Evolutionary conservation across 305 asterid genomes (phyloP).

Genomic region (Vinca major): DNA sequence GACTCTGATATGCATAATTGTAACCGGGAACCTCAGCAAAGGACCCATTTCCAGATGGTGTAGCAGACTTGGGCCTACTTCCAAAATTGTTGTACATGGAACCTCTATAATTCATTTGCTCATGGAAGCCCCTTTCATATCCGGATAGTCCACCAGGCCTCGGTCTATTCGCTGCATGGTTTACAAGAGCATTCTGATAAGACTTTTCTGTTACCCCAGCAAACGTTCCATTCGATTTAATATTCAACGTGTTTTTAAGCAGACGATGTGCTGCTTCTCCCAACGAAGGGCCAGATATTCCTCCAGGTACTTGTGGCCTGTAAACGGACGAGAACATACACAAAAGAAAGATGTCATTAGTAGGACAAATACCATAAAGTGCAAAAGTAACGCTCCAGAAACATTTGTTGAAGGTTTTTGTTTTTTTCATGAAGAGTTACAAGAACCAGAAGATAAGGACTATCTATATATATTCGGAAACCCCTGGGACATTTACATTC

Average conservation of each 20-base stretch:
- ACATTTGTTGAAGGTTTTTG: background rate
- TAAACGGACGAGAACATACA: conserved; percentile 17
- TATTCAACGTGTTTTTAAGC: conserved; percentile 58
- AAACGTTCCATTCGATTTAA: conserved; percentile 28
- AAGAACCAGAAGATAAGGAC: background rate
- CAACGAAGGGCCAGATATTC: conserved; percentile 70
- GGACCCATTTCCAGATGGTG: conserved; percentile 37
- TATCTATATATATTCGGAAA: no score
- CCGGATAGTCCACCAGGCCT: conserved; percentile 79
- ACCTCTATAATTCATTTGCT: conserved; percentile 28
- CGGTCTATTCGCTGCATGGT: conserved; percentile 32
- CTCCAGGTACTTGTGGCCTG: conserved; percentile 80
- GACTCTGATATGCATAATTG: conserved; percentile 21
- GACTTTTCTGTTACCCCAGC: conserved; percentile 22
- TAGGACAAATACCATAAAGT: background rate
- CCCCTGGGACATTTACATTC: background rate
- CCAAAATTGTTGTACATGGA: conserved; percentile 27
- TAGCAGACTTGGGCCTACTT: conserved; percentile 36
- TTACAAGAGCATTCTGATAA: conserved; percentile 33
- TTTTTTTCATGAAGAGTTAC: background rate
- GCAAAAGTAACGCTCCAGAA: background rate
- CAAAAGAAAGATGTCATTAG: conserved; percentile 11
- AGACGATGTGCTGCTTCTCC: conserved; percentile 96
- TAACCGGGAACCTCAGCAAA: conserved; percentile 31
- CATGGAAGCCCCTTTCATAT: conserved; percentile 49